A percentile compares a stretch with the other conserved stretches of the same genome.
phyloP scores from a whole-genome alignment of 257 asterid genomes.

The Petunia secreta region DNA sequence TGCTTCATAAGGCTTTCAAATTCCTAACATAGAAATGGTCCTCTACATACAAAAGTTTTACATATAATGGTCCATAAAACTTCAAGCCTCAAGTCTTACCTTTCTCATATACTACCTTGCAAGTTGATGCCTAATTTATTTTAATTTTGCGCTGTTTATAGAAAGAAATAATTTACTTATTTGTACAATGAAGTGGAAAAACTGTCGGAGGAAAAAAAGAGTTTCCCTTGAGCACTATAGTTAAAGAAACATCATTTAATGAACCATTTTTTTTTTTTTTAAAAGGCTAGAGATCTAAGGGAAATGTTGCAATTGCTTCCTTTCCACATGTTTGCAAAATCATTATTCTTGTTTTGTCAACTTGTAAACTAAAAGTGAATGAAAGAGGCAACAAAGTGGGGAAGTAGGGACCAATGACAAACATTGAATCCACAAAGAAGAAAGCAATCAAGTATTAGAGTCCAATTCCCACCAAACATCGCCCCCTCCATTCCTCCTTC shows the following conservation, averaged over 20 bases:
- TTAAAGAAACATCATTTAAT: slow-evolving; percentile 7
- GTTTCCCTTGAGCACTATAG: too few species aligned
- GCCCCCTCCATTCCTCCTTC: not conserved
- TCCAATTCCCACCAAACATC: not conserved
- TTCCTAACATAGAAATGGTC: not conserved
- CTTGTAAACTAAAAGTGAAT: slow-evolving; percentile 24
- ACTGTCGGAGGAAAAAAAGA: not conserved
- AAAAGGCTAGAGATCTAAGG: slow-evolving; percentile 41
- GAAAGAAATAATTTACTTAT: not conserved
- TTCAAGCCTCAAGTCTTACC: not conserved
- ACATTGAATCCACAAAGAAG: not conserved
- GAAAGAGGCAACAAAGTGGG: slow-evolving; percentile 18
- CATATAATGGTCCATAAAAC: not conserved
- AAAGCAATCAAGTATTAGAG: not conserved
- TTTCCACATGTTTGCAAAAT: slow-evolving; percentile 31
- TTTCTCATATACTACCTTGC: not conserved
- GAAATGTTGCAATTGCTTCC: slow-evolving; percentile 41
- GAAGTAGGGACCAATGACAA: slow-evolving; percentile 41
- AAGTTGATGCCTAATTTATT: not conserved
- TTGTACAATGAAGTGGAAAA: slow-evolving; percentile 13
- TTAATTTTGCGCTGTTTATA: not conserved
- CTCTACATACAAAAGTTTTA: not conserved
- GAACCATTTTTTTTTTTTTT: too few species aligned
- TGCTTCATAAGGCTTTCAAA: not conserved
- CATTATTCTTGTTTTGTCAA: slow-evolving; percentile 41